Conservation (phyloP, 1,284 basidiomycete genomes). For the Boletus mariae region DNA sequence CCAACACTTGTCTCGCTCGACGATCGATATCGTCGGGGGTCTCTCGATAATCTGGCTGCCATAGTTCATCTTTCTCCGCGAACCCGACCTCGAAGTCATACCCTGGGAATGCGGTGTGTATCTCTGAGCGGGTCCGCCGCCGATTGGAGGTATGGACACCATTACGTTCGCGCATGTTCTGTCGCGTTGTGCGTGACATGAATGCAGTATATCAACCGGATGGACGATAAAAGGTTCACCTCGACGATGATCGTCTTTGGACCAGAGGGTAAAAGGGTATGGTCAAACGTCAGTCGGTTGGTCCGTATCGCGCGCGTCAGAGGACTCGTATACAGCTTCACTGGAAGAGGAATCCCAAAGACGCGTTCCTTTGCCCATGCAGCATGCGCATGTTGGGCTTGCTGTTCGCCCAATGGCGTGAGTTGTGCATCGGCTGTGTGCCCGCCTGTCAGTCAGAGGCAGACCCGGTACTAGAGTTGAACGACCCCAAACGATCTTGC, state of each 20-base stretch:
- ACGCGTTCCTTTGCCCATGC: constrained; percentile 59
- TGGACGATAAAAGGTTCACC: constrained; percentile 32
- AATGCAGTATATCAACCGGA: not conserved
- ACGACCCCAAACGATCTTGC: constrained; percentile 69
- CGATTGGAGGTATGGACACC: constrained; percentile 76
- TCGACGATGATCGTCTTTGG: constrained; percentile 46
- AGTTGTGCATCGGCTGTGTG: constrained; percentile 68
- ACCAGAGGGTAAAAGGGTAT: constrained; percentile 15
- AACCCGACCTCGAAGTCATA: constrained; percentile 67
- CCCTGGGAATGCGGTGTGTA: constrained; percentile 54
- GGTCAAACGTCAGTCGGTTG: not conserved
- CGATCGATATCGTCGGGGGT: constrained; percentile 49
- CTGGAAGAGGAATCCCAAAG: constrained; percentile 56
- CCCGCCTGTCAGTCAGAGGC: not conserved
- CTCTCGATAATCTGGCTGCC: constrained; percentile 66
- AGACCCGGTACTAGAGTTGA: not conserved
- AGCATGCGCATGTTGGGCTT: constrained; percentile 54
- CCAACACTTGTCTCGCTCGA: constrained; percentile 56
- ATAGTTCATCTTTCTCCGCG: constrained; percentile 69
- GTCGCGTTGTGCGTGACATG: not conserved
- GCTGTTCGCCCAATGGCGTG: constrained; percentile 60
- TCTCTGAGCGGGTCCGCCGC: constrained; percentile 52
- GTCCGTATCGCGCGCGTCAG: not conserved
- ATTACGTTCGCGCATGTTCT: constrained; percentile 67
- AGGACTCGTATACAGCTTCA: constrained; percentile 14